A percentile compares a stretch with the other conserved stretches of the same genome.
Conservation (phyloP, 176 grass and related monocot genomes). For the Chloris gayana region DNA sequence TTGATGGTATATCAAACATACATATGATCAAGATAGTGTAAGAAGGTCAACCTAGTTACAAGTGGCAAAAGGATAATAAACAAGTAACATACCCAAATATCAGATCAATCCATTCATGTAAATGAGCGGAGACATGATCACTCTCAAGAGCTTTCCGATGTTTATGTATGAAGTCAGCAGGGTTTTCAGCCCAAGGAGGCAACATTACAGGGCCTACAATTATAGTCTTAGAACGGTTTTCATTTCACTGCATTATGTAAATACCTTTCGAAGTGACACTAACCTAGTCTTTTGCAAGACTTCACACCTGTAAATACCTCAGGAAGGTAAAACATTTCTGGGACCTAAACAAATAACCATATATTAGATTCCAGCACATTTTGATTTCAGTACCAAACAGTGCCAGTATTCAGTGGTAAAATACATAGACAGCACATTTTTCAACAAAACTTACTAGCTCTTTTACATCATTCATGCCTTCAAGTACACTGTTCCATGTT, state of each 20-base stretch:
- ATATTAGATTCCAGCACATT: slow-evolving; percentile 36
- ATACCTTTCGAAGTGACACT: slow-evolving; percentile 33
- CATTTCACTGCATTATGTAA: slow-evolving; percentile 13
- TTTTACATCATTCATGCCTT: slow-evolving; percentile 65
- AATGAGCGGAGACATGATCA: slow-evolving; percentile 84
- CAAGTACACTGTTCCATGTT: slow-evolving; percentile 55
- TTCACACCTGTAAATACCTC: slow-evolving; percentile 76
- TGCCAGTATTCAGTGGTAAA: slow-evolving; percentile 15
- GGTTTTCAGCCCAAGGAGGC: slow-evolving; percentile 88
- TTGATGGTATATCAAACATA: slow-evolving; percentile 28
- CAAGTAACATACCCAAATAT: slow-evolving; percentile 86
- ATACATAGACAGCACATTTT: slow-evolving; percentile 29
- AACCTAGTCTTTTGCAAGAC: slow-evolving; percentile 61
- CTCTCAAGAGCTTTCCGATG: slow-evolving; percentile 94
- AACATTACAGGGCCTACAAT: slow-evolving; percentile 77
- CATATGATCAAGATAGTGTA: slow-evolving; percentile 15
- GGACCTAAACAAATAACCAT: slow-evolving; percentile 68
- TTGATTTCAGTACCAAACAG: slow-evolving; percentile 18
- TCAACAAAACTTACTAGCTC: slow-evolving; percentile 80
- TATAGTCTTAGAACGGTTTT: slow-evolving; percentile 23
- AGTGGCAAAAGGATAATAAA: slow-evolving; percentile 28
- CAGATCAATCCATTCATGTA: slow-evolving; percentile 97
- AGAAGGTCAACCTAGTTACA: slow-evolving; percentile 20
- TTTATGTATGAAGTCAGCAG: slow-evolving; percentile 95
- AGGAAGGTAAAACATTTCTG: slow-evolving; percentile 98